Conservation (phyloP, 2,329 filamentous ascomycete species). For the Aspergillus thermomutatus region DNA sequence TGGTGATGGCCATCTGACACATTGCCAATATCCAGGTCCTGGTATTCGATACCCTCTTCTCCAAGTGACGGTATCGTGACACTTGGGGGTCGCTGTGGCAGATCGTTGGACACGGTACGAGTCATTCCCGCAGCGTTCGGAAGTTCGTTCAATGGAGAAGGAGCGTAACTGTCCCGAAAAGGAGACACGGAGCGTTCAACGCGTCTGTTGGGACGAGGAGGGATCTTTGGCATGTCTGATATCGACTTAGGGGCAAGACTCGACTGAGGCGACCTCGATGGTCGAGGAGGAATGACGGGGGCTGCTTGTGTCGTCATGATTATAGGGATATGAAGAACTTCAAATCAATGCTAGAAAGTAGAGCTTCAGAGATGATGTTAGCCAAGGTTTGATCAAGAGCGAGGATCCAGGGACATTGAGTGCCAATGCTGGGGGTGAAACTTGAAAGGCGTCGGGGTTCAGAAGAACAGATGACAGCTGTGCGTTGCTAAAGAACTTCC, state of each 20-base stretch:
- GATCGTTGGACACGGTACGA: constrained; percentile 34
- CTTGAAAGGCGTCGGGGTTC: background rate
- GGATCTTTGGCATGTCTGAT: constrained; percentile 64
- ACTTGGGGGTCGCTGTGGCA: constrained; percentile 62
- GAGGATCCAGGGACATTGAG: background rate
- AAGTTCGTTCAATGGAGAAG: constrained; percentile 77
- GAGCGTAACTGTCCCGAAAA: constrained; percentile 73
- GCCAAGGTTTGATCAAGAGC: background rate
- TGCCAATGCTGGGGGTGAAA: background rate
- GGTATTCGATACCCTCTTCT: constrained; percentile 88
- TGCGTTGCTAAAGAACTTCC: background rate
- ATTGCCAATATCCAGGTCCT: constrained; percentile 51
- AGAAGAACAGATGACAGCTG: background rate
- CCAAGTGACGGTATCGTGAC: constrained; percentile 81
- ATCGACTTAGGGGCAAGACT: constrained; percentile 38
- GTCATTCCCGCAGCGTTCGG: constrained; percentile 41
- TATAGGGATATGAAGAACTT: constrained; percentile 3
- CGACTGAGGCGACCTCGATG: constrained; percentile 51
- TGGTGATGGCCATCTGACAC: constrained; percentile 39
- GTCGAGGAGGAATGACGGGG: constrained; percentile 62
- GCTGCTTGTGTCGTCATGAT: constrained; percentile 45
- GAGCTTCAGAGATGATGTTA: background rate
- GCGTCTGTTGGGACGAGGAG: constrained; percentile 69
- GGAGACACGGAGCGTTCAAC: constrained; percentile 75
- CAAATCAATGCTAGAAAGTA: constrained; percentile 1